phyloP scores from a whole-genome alignment of 371 early-diverging fungal species.

The Nematocida parisii region DNA sequence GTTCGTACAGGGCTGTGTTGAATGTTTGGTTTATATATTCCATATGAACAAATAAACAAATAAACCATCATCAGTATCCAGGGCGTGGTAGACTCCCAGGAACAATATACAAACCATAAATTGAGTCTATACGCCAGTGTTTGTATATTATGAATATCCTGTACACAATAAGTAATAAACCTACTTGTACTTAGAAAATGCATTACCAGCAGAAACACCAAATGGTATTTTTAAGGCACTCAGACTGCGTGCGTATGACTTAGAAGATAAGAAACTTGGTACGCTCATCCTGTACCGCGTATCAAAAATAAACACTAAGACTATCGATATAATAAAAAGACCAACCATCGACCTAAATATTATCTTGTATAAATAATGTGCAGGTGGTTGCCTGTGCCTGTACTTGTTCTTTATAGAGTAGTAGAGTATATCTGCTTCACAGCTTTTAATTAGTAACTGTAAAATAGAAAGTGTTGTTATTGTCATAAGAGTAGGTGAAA shows the following conservation, averaged over 20 bases:
- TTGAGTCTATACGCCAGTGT: background rate
- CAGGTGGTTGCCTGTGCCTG: background rate
- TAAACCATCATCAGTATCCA: too few relatives aligned
- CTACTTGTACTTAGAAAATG: background rate
- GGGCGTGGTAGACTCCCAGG: background rate
- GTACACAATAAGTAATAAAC: background rate
- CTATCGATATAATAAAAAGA: background rate
- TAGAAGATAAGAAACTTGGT: background rate
- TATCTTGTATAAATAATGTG: background rate
- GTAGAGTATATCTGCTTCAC: background rate
- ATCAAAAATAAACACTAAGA: constrained; percentile 10
- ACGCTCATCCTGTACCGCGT: background rate
- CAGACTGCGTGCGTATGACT: background rate
- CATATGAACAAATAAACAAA: too few relatives aligned
- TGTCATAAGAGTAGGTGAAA: background rate
- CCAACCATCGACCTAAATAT: background rate
- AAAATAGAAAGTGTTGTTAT: background rate
- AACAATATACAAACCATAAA: background rate
- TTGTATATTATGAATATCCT: background rate
- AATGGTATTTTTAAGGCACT: background rate
- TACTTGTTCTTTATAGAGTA: background rate
- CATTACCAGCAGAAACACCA: background rate
- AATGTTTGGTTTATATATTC: too few relatives aligned
- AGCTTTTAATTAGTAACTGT: background rate
- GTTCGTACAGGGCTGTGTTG: too few relatives aligned